Base-by-base conservation (phyloP, 2,329 filamentous ascomycete genomes). In the Beauveria sp. region DNA sequence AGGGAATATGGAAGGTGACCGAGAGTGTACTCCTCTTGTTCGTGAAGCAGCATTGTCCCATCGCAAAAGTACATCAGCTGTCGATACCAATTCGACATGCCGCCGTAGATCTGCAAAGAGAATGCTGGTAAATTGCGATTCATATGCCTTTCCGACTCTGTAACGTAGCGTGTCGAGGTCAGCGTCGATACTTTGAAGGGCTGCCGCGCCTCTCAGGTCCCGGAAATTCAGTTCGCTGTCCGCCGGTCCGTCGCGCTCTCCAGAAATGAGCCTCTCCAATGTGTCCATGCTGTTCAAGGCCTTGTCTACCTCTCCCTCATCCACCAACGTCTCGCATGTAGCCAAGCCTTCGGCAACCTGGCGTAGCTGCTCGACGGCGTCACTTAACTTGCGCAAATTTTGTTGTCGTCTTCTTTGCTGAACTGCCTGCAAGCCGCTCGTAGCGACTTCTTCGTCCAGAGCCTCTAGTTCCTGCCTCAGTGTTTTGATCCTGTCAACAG, bases 101-200 rank as follows among this genome's bases (percentile, higher is more conserved):
- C 83, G 80, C 56, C 90, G 85, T 46, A 97, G 75, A 72, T 99
- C 94, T 3, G 80, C 82, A 34, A 97, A 80, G 20, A 99, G 79
- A 30, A 90, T 84, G 62, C 86, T 84, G 34, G 94, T 79, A 68
- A 97, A 96, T 50, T 87, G 86, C 2, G 82, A 77, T 71, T 97
- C 92, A 70, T 92, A 97, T 0, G 87, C 90, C 72, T 89, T 92
- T 24, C 94, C 94, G 62, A 97, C 91, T 3, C 91, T 87, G 65
- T 86, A 84, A 62, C 91, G 86, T 53, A 99, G 76, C 40, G 87
- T 84, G 52, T 85, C 81, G 46, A 99, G 80, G 63, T 96, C 92
- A 48, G 86, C 82, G 59, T 87, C 86, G 16, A 96, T 85, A 0
- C 91, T 88, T 69, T 92, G 87, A 18, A 97, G 78, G 9, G 92